Base-by-base conservation (phyloP, 192 early-diverging fungal species). In the Dissophora ornata region DNA sequence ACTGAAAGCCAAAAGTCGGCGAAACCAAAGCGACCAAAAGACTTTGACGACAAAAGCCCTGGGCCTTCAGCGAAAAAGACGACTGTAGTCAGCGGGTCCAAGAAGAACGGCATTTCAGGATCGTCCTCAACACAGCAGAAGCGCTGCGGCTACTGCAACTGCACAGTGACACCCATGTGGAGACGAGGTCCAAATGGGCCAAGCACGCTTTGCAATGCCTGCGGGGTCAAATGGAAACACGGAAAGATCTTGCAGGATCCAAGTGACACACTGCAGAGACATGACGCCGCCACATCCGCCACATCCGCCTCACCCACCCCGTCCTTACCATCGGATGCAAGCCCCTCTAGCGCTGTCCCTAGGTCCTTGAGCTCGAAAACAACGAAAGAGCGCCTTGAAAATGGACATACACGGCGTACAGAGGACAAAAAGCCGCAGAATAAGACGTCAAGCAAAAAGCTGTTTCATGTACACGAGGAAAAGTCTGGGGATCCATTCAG, bases 181-280 rank as follows among this genome's bases (percentile, higher is more conserved):
- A 82, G 92, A 18, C 85, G 92, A 24, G 92, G 92, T 0, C 92
- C 92, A 0, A 75, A 81, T 25, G 92, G 92, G 4, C 81, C 87
- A 9, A 85, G 87, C 4, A 93, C 89, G 1, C 79, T 93, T 7
- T 93, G 92, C 58, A 93, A 93, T 60, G 87, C 89, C 0, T 93
- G 92, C 48, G 92, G 92, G 22, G 88, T 93, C 9, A 89, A 90
- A 42, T 93, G 92, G 92, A 90, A 87, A 33, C 79, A 86, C 19
- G 92, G 92, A 33, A 91, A 90, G 56, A 90, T 93, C 48, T 45
- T 71, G 11, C 34, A 54, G 10, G 48, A 65, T 45, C n/a, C 44
- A 2, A 28, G 29, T n/a, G 44, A 49, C 36, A 49, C 13, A 12
- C 47, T 26, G 19, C 33, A 50, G 32, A 42, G 24, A 19, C 44